A percentile compares a stretch with the other conserved stretches of the same genome.
Conservation (phyloP, 106 monocot species). For the Allium cepa region DNA sequence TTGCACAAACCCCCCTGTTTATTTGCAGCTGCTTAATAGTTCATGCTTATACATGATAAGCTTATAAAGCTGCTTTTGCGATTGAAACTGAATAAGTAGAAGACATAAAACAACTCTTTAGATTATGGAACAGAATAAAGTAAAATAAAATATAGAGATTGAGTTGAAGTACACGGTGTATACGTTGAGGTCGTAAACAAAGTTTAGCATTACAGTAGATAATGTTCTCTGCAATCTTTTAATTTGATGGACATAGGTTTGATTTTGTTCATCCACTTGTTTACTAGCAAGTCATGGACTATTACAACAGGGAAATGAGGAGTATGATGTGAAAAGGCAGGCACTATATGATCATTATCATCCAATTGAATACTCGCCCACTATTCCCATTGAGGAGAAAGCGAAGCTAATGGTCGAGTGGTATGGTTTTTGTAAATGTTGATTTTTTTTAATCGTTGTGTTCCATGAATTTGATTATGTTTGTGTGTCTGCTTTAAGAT, state of each 20-base stretch:
- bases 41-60: too few relatives aligned
- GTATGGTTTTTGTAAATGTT: slow-evolving; percentile 18
- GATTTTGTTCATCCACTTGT: slow-evolving; percentile 5
- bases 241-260: not conserved
- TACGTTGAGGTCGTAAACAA: too few relatives aligned
- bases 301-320: slow-evolving; percentile 65
- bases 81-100: too few relatives aligned
- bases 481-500: too few relatives aligned
- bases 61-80: too few relatives aligned
- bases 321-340: slow-evolving; percentile 62
- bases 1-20: too few relatives aligned
- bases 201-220: too few relatives aligned
- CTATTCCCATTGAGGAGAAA: slow-evolving; percentile 71
- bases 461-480: not conserved
- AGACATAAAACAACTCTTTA: too few relatives aligned
- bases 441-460: not conserved
- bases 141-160: too few relatives aligned
- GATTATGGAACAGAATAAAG: not conserved
- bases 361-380: slow-evolving; percentile 66
- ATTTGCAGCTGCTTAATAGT: too few relatives aligned
- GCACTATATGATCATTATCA: slow-evolving; percentile 67
- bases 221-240: too few relatives aligned
- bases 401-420: slow-evolving; percentile 86
- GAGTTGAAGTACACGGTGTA: too few relatives aligned
- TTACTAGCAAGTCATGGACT: slow-evolving; percentile 59